Percentiles rank a stretch among this genome's conserved stretches.
phyloP scores from a whole-genome alignment of 345 rosid genomes.

The Brassica juncea region DNA sequence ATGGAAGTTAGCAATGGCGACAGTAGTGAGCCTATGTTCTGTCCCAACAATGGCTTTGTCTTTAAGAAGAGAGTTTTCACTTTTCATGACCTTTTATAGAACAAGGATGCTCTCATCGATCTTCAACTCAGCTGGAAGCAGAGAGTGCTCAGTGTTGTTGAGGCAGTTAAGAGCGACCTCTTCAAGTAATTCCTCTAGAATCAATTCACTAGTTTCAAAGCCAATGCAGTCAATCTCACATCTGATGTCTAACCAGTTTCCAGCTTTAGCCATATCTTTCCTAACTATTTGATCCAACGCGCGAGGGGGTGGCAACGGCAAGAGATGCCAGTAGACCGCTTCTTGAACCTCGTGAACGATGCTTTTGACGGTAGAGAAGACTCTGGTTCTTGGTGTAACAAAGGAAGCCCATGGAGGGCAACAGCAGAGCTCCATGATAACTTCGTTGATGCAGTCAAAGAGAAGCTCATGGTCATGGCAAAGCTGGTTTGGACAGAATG shows the following conservation, averaged over 20 bases:
- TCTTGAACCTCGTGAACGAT: constrained; percentile 61
- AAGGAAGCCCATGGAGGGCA: constrained; percentile 57
- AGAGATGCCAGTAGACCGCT: constrained; percentile 68
- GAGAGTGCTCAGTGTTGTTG: constrained; percentile 22
- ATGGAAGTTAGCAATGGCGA: constrained; percentile 35
- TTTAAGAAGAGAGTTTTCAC: constrained; percentile 9
- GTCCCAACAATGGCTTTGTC: constrained; percentile 25
- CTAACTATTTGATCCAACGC: constrained; percentile 75
- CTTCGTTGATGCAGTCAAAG: constrained; percentile 80
- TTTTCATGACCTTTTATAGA: constrained; percentile 16
- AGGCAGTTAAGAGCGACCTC: constrained; percentile 48
- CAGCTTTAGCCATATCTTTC: constrained; percentile 71
- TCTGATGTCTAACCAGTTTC: constrained; percentile 80
- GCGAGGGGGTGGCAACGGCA: constrained; percentile 63
- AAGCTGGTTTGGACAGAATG: constrained; percentile 60
- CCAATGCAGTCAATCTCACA: constrained; percentile 54
- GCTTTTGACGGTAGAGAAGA: constrained; percentile 53
- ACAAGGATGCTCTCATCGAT: constrained; percentile 35
- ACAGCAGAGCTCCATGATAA: constrained; percentile 67
- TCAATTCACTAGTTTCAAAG: constrained; percentile 58
- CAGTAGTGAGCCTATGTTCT: constrained; percentile 16
- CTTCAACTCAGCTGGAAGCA: constrained; percentile 37
- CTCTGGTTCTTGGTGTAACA: constrained; percentile 52
- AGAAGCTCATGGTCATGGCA: constrained; percentile 64
- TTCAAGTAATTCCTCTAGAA: constrained; percentile 65